A percentile compares a stretch with the other conserved stretches of the same genome.
Evolutionary conservation across 2,329 filamentous ascomycete species (phyloP).

Genomic region (Clarireedia monteithiana): DNA sequence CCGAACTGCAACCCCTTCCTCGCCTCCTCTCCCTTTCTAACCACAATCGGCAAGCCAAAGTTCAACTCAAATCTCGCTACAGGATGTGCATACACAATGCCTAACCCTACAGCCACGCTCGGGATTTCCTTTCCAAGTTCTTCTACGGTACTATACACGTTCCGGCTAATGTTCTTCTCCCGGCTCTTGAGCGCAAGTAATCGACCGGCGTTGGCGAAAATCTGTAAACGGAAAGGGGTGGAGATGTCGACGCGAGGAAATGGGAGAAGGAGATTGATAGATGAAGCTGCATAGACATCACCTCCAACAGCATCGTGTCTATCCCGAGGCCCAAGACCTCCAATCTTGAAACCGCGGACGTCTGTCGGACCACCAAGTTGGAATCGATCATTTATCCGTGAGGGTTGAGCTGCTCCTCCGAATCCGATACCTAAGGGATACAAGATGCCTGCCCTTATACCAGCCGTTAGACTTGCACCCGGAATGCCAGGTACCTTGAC

Average conservation of each 20-base stretch:
- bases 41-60: conserved; percentile 78
- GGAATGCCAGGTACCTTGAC: conserved; percentile 60
- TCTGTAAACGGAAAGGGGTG: conserved; percentile 76
- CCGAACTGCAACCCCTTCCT: conserved; percentile 91
- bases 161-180: conserved; percentile 20
- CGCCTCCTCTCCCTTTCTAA: conserved; percentile 75
- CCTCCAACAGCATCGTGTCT: conserved; percentile 81
- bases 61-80: conserved; percentile 93
- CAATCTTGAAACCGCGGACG: conserved; percentile 86
- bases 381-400: conserved; percentile 89
- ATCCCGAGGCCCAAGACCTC: conserved; percentile 82
- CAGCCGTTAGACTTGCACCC: conserved; percentile 67
- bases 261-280: conserved; percentile 77
- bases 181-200: conserved; percentile 64
- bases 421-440: conserved; percentile 69
- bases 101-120: conserved; percentile 78
- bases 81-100: conserved; percentile 90
- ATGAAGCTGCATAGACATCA: conserved; percentile 84
- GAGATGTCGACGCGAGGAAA: conserved; percentile 75
- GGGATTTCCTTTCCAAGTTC: conserved; percentile 71
- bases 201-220: conserved; percentile 86
- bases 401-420: conserved; percentile 48
- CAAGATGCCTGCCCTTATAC: conserved; percentile 72
- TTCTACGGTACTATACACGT: conserved; percentile 50
- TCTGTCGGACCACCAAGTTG: conserved; percentile 90